Evolutionary conservation across 805 yeast species (phyloP).

Genomic region (Spathaspora girioi): DNA sequence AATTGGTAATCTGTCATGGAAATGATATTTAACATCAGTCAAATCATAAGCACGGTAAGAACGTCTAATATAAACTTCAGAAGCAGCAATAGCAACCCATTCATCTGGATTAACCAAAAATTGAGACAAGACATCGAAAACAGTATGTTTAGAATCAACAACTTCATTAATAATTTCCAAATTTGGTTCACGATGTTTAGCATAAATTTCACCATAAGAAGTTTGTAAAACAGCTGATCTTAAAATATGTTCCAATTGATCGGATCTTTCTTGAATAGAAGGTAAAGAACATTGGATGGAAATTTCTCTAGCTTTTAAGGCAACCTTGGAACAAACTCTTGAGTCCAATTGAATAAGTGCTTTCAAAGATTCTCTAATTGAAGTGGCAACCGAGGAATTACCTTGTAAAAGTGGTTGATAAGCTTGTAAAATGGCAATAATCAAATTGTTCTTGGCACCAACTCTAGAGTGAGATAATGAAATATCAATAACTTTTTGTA

Average conservation of each 20-base stretch:
- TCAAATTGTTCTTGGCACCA: slow-evolving; percentile 85
- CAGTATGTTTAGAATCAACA: slow-evolving; percentile 93
- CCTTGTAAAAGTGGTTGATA: slow-evolving; percentile 79
- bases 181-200: slow-evolving; percentile 78
- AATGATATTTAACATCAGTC: slow-evolving; percentile 65
- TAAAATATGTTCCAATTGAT: slow-evolving; percentile 94
- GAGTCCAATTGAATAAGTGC: slow-evolving; percentile 84
- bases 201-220: slow-evolving; percentile 78
- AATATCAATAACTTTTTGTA: slow-evolving; percentile 65
- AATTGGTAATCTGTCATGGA: slow-evolving; percentile 56
- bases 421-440: slow-evolving; percentile 77
- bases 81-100: slow-evolving; percentile 91
- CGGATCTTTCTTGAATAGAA: slow-evolving; percentile 91
- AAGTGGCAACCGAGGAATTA: slow-evolving; percentile 62
- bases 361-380: slow-evolving; percentile 69
- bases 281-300: slow-evolving; percentile 96
- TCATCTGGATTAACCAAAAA: slow-evolving; percentile 81
- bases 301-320: slow-evolving; percentile 92
- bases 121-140: slow-evolving; percentile 92
- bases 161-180: slow-evolving; percentile 80
- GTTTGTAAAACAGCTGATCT: slow-evolving; percentile 87
- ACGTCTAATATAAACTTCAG: slow-evolving; percentile 93
- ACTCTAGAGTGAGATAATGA: slow-evolving; percentile 91
- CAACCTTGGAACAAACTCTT: slow-evolving; percentile 88
- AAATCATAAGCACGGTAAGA: slow-evolving; percentile 95